Conservation (phyloP, 345 rosid species). For the Populus pruinosa region DNA sequence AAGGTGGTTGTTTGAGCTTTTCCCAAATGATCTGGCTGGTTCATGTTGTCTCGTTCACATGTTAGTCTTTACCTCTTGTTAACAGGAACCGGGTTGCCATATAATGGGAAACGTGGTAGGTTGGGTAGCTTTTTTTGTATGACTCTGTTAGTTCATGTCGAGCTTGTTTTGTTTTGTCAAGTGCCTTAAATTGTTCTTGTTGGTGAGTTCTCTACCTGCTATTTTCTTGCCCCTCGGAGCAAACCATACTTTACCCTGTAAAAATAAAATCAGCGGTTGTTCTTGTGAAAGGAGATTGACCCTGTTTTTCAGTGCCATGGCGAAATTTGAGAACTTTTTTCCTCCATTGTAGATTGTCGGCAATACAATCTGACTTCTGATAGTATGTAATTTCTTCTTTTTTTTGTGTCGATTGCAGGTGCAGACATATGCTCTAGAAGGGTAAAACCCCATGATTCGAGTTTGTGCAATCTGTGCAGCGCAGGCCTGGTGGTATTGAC, state of each 20-base stretch:
- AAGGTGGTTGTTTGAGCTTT: too few species aligned
- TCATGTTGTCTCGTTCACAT: background rate
- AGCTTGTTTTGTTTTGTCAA: background rate
- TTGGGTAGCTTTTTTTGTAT: background rate
- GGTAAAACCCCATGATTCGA: background rate
- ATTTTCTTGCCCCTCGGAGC: too few species aligned
- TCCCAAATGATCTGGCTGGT: background rate
- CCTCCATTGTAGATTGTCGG: background rate
- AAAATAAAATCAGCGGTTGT: background rate
- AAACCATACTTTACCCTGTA: background rate
- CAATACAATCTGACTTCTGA: background rate
- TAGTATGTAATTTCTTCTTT: too few species aligned
- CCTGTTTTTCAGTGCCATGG: background rate
- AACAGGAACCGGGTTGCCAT: background rate
- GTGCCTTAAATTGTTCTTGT: background rate
- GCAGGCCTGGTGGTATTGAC: background rate
- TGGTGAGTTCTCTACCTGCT: background rate
- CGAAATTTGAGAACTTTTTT: background rate
- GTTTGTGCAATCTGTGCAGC: background rate
- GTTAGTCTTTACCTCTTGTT: background rate
- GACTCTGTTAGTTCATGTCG: background rate
- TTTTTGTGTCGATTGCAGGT: slow-evolving; percentile 11
- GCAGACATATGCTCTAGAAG: slow-evolving; percentile 18
- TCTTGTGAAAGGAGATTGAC: background rate
- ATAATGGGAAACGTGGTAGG: background rate